Evolutionary conservation across 1,284 basidiomycete genomes (phyloP).

Genomic region (Rhizoctonia solani): DNA sequence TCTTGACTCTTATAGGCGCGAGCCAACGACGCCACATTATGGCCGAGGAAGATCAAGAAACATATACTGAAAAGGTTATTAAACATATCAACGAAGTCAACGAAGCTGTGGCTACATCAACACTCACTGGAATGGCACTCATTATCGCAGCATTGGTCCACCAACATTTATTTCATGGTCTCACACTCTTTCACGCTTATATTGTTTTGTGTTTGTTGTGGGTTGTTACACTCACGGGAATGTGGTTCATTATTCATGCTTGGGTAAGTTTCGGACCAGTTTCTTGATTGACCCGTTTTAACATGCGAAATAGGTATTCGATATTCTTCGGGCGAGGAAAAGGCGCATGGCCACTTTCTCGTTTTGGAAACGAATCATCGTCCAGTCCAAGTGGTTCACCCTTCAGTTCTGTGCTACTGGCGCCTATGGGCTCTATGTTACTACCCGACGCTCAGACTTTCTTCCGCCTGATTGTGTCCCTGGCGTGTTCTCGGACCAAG

Average conservation of each 20-base stretch:
- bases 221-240: conserved; percentile 23
- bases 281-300: not conserved
- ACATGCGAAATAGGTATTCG: conserved; percentile 14
- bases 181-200: conserved; percentile 15
- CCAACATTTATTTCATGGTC: conserved; percentile 9
- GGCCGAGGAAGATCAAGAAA: not conserved
- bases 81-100: conserved; percentile 23
- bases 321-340: conserved; percentile 14
- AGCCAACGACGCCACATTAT: not conserved
- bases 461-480: not conserved
- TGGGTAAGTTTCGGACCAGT: conserved; percentile 5
- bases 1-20: conserved; percentile 17
- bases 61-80: conserved; percentile 2
- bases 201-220: conserved; percentile 10
- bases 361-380: conserved; percentile 23
- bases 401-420: conserved; percentile 23
- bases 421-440: conserved; percentile 30
- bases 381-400: conserved; percentile 24
- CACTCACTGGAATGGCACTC: conserved; percentile 26
- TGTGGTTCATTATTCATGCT: conserved; percentile 33
- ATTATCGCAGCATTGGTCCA: conserved; percentile 20
- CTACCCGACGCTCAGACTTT: conserved; percentile 11
- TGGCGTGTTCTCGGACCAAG: not conserved
- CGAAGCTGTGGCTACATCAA: conserved; percentile 15
- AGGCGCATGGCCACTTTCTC: conserved; percentile 27